phyloP scores from a whole-genome alignment of 164 flowering plant genomes.

The Piper betle region DNA sequence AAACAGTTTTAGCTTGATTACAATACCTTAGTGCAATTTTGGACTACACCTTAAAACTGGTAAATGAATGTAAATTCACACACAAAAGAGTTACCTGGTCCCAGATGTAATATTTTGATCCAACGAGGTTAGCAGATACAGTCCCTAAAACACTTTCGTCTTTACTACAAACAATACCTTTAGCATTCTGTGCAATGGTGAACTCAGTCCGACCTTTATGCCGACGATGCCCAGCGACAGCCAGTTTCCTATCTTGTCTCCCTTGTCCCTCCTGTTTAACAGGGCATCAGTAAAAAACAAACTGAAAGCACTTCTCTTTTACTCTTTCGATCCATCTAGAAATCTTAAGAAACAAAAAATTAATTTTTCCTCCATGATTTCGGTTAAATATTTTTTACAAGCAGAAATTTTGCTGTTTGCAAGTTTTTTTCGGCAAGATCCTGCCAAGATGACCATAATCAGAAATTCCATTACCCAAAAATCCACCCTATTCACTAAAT shows the following conservation, averaged over 20 bases:
- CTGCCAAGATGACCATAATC: too few species aligned
- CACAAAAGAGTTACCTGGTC: conserved; percentile 43
- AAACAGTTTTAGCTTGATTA: background rate
- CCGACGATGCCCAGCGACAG: conserved; percentile 63
- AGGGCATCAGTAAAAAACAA: background rate
- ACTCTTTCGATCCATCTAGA: too few species aligned
- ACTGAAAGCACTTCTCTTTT: background rate
- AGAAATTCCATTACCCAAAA: too few species aligned
- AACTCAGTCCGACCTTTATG: conserved; percentile 63
- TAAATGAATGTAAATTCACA: background rate
- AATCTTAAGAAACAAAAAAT: too few species aligned
- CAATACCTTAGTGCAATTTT: background rate
- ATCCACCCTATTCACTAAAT: too few species aligned
- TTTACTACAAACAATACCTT: conserved; percentile 34
- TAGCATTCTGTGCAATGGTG: conserved; percentile 48
- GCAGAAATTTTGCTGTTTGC: too few species aligned
- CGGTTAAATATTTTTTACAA: too few species aligned
- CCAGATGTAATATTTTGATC: conserved; percentile 77
- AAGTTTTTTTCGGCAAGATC: too few species aligned
- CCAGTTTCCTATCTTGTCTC: conserved; percentile 71
- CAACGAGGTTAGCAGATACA: conserved; percentile 65
- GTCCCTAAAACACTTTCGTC: conserved; percentile 69
- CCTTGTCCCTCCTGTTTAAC: conserved; percentile 75
- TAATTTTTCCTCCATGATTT: too few species aligned
- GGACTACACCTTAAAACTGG: background rate